Base-by-base conservation (phyloP, 257 asterid species). In the Solanum pimpinellifolium region DNA sequence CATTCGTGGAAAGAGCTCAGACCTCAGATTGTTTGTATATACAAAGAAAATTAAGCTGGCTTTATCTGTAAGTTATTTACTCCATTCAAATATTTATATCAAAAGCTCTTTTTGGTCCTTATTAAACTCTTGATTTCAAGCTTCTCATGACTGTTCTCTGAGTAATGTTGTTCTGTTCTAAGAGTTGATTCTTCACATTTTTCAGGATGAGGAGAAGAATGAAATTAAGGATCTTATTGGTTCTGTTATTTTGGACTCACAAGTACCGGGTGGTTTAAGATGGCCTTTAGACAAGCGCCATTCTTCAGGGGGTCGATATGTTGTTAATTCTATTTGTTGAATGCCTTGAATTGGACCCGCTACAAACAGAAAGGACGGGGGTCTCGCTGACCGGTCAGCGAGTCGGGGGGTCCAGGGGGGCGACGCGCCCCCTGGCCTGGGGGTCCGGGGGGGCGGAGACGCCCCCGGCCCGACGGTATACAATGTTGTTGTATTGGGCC, bases 11-110 rank as follows among this genome's bases (percentile, higher is more conserved):
- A 91, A 89, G 90, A 86, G 87, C 72, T 89, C 89, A 18, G 96
- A 92, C 56, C 56, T 92, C 46, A 92, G 94, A 90, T 91, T 93
- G 87, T 90, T 91, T 94, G 84, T 92, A 41, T 60, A 37, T 85
- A 80, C 92, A 9, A 92, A 92, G 87, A 90, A 87, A 89, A 92
- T 78, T 60, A 20, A 72, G 65, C 83, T 25, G 16, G 80, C 87
- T 39, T 68, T 91, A 52, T 90, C 87, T 27, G 94, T 92, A 83
- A 93, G 91, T 89, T 70, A 27, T 74, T 77, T 49, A 29, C 65
- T 56, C 4, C 11, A 7, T 56, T 56, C 65, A 56, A 56, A 56
- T 56, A 56, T 56, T 18, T 56, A 56, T 56, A 56, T 18, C 65
- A 2, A 56, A 56, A 7, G 11, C n/a, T 56, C 65, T 18, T 18